Evolutionary conservation across 2,329 filamentous ascomycete species (phyloP).

Genomic region (Alternaria angustiovoidea): DNA sequence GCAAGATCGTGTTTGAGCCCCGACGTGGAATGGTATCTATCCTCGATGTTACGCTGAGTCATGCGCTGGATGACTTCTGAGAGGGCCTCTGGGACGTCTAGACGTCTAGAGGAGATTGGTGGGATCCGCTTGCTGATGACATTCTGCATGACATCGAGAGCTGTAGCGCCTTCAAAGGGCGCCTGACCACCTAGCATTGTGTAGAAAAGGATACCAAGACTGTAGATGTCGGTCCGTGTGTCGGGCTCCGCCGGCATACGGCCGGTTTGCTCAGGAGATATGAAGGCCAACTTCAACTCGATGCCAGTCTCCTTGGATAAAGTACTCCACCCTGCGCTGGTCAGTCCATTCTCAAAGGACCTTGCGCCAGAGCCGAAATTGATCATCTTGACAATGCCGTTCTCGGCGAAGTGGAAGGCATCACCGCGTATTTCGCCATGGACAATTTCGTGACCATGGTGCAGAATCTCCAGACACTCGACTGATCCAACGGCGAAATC

Average conservation of each 20-base stretch:
- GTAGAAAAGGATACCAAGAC: constrained; percentile 89
- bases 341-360: constrained; percentile 88
- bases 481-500: constrained; percentile 91
- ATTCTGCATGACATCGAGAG: constrained; percentile 90
- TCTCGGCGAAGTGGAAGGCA: constrained; percentile 87
- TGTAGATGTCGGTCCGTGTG: constrained; percentile 88
- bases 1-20: constrained; percentile 84
- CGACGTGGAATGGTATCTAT: constrained; percentile 88
- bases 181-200: constrained; percentile 73
- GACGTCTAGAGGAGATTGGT: constrained; percentile 75
- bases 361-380: constrained; percentile 87
- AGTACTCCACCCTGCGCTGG: constrained; percentile 83
- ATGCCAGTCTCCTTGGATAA: constrained; percentile 85
- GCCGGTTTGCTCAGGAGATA: constrained; percentile 93
- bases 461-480: constrained; percentile 87
- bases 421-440: constrained; percentile 92
- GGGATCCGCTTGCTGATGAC: constrained; percentile 82
- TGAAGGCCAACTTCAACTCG: constrained; percentile 88
- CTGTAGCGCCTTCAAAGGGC: constrained; percentile 79
- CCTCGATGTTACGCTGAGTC: constrained; percentile 85
- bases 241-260: constrained; percentile 92
- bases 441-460: constrained; percentile 84
- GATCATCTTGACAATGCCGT: constrained; percentile 76
- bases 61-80: constrained; percentile 88
- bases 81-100: constrained; percentile 85